These are phyloP conservation scores for Leccinum variicolor DNA, from an alignment of 768 basidiomycete species.

Conservation along the genomic window DNA sequence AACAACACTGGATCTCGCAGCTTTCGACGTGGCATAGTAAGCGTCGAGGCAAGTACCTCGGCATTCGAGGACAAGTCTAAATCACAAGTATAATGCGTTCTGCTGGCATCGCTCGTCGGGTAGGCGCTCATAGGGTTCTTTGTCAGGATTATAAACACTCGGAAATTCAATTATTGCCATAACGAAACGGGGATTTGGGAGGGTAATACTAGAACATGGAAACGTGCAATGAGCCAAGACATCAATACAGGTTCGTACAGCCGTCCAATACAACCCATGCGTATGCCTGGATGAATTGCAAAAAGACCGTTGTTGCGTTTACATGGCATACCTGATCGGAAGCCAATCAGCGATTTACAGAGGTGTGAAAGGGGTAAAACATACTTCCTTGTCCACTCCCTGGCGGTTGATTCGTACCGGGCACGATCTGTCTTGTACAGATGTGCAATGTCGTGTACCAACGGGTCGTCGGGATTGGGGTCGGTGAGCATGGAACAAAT, in stretches of 20 bases:
- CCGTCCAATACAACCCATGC: slow-evolving; percentile 30
- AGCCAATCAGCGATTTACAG: background rate
- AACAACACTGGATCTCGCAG: background rate
- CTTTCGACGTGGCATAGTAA: background rate
- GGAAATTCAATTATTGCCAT: slow-evolving; percentile 16
- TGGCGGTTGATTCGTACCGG: slow-evolving; percentile 95
- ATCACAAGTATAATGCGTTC: background rate
- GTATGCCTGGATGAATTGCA: slow-evolving; percentile 20
- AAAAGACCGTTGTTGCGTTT: slow-evolving; percentile 29
- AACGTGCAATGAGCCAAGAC: slow-evolving; percentile 31
- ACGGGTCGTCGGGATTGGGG: slow-evolving; percentile 98
- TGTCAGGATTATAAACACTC: slow-evolving; percentile 14
- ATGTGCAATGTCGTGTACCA: slow-evolving; percentile 98
- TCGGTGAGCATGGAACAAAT: slow-evolving; percentile 99
- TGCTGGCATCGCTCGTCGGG: background rate
- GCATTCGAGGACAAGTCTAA: background rate
- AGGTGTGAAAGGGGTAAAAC: slow-evolving; percentile 25
- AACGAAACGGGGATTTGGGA: slow-evolving; percentile 11
- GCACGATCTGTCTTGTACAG: slow-evolving; percentile 98
- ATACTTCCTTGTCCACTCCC: slow-evolving; percentile 99
- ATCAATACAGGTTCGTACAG: slow-evolving; percentile 33
- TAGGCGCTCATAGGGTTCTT: background rate
- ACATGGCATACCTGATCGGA: slow-evolving; percentile 49
- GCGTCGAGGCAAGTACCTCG: background rate
- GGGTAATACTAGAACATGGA: slow-evolving; percentile 33